A percentile compares a stretch with the other conserved stretches of the same genome.
Conservation (phyloP, 83 land plant genomes). For the Picea abies region DNA sequence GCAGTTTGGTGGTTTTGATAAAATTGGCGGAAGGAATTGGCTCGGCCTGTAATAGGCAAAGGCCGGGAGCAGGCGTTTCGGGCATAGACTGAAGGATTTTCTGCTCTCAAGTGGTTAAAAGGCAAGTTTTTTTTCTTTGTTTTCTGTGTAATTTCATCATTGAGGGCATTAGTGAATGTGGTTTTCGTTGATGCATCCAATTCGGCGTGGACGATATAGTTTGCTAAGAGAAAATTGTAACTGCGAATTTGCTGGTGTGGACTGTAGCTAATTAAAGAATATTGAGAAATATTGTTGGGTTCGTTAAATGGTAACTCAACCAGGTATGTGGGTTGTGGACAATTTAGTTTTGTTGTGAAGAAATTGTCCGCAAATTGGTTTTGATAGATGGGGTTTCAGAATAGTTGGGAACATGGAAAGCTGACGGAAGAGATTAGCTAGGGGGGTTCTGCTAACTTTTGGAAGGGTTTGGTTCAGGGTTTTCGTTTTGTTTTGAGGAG, state of each 20-base stretch:
- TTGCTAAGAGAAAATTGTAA: background rate
- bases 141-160: background rate
- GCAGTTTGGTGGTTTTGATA: too few relatives aligned
- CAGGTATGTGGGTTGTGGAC: too few relatives aligned
- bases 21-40: background rate
- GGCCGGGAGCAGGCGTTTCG: too few relatives aligned
- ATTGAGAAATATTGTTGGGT: background rate
- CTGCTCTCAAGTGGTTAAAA: background rate
- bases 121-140: background rate
- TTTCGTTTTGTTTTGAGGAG: background rate
- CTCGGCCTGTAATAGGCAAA: background rate
- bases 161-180: background rate
- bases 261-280: background rate
- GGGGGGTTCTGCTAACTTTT: background rate
- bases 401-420: too few relatives aligned
- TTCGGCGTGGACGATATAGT: too few relatives aligned
- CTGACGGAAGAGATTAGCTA: background rate
- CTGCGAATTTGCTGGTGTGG: background rate
- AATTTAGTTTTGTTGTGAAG: too few relatives aligned
- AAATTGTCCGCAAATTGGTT: too few relatives aligned
- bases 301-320: too few relatives aligned
- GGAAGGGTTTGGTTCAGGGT: background rate
- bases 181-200: background rate
- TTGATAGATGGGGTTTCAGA: too few relatives aligned
- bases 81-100: background rate